These are phyloP conservation scores for Salix viminalis DNA, from an alignment of 345 rosid genomes.

Conservation along the genomic window DNA sequence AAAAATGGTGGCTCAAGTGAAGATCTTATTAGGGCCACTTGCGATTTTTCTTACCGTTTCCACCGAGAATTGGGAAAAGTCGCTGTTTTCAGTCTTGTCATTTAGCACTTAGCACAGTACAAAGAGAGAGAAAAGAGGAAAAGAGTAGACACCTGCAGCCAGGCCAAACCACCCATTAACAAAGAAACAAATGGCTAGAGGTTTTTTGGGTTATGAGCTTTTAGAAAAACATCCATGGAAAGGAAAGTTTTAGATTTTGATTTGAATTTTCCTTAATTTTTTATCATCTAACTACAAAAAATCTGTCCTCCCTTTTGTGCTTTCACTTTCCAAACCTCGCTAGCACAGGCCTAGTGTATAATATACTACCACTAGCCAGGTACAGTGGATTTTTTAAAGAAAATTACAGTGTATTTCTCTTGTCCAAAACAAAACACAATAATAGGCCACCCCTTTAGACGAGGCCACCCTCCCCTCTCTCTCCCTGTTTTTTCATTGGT, in stretches of 20 bases:
- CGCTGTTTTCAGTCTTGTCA: conserved; percentile 58
- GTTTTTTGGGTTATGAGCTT: conserved; percentile 32
- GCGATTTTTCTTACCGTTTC: conserved; percentile 14
- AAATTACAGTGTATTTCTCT: not conserved
- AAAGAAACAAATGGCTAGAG: conserved; percentile 20
- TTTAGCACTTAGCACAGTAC: conserved; percentile 39
- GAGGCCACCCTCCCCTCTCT: not conserved
- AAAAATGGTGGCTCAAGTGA: not conserved
- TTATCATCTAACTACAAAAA: conserved; percentile 1
- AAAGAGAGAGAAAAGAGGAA: conserved; percentile 6
- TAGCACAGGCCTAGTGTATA: not conserved
- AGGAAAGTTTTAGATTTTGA: conserved; percentile 2
- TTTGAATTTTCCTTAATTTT: conserved; percentile 5
- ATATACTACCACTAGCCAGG: not conserved
- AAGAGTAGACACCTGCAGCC: not conserved
- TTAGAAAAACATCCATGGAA: conserved; percentile 11
- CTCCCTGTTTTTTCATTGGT: conserved; percentile 2
- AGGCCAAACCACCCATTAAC: conserved; percentile 14
- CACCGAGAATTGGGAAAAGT: conserved; percentile 36
- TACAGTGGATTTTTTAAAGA: not conserved
- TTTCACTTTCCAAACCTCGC: not conserved
- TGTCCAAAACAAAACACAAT: not conserved
- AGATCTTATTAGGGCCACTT: not conserved
- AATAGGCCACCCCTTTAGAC: not conserved
- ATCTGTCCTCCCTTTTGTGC: not conserved